A percentile compares a stretch with the other conserved stretches of the same genome.
These are phyloP conservation scores for slime mould (Dictyostelium discoideum) DNA, from an alignment of 78 protist species.

Conservation along the genomic window dicty_2.7 NC_007089.4:4466501-4467000, in stretches of 20 bases:
- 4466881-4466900: too few species aligned
- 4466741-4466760: not conserved
- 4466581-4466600: conserved; percentile 92
- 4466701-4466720: not conserved
- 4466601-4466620: conserved; percentile 39
- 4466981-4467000: too few species aligned
- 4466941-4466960: too few species aligned
- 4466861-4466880: too few species aligned
- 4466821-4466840: too few species aligned
- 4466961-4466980: too few species aligned
- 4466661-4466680: conserved; percentile 6
- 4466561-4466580: conserved; percentile 92
- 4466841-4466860: too few species aligned
- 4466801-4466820: not conserved
- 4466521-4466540: conserved; percentile 85
- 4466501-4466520: conserved; percentile 81
- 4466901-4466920: too few species aligned
- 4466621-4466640: not conserved
- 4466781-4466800: not conserved
- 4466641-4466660: conserved; percentile 47
- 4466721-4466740: not conserved
- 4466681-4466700: not conserved
- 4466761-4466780: not conserved
- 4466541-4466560: conserved; percentile 83
- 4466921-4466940: too few species aligned